These are phyloP conservation scores for Fusarium brevicatenulatum DNA, from an alignment of 2,329 filamentous ascomycete species.

Conservation along the genomic window DNA sequence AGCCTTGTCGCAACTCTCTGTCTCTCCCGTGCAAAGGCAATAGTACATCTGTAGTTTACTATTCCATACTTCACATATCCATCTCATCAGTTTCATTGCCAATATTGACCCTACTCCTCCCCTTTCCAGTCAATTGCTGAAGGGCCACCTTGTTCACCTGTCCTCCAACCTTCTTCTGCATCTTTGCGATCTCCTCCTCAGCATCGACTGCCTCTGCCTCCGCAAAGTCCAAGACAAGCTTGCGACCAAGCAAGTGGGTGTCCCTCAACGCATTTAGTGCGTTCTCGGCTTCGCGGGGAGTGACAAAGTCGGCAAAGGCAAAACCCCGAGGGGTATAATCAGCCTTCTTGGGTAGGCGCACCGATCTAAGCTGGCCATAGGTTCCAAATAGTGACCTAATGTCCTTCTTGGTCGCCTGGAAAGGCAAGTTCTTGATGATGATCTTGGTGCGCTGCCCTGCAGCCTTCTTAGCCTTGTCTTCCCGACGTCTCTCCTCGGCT, in stretches of 20 bases:
- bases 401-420: constrained; percentile 94
- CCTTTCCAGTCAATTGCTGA: constrained; percentile 85
- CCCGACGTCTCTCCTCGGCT: constrained; percentile 83
- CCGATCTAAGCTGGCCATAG: constrained; percentile 91
- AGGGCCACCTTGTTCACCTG: constrained; percentile 92
- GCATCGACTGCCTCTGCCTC: constrained; percentile 89
- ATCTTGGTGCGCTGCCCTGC: constrained; percentile 86
- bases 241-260: constrained; percentile 91
- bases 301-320: constrained; percentile 96
- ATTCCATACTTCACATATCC: constrained; percentile 44
- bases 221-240: constrained; percentile 91
- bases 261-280: constrained; percentile 91
- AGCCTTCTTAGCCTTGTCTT: constrained; percentile 84
- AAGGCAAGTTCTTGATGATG: constrained; percentile 97
- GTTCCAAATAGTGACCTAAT: constrained; percentile 84
- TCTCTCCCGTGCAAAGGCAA: constrained; percentile 20
- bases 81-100: constrained; percentile 74
- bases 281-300: constrained; percentile 86
- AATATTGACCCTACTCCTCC: constrained; percentile 90
- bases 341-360: constrained; percentile 95
- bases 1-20: constrained; percentile 37
- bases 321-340: constrained; percentile 90
- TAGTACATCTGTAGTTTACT: constrained; percentile 34
- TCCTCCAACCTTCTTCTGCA: constrained; percentile 93
- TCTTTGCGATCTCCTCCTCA: constrained; percentile 95